Conservation (phyloP, 176 grass and related monocot genomes). For the Ensete glaucum region DNA sequence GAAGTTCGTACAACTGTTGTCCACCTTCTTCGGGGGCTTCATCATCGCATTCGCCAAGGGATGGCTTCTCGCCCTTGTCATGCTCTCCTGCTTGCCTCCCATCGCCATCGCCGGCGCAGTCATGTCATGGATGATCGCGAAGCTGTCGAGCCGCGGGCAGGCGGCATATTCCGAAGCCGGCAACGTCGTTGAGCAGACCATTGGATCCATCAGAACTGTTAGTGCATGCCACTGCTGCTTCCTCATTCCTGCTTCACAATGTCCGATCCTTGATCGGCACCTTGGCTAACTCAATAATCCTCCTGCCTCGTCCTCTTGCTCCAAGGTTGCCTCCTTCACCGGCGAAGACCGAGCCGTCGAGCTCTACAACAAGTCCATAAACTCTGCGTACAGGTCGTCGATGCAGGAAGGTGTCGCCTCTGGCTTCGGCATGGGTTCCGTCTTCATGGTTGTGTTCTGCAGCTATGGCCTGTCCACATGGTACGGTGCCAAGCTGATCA, state of each 20-base stretch:
- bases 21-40: slow-evolving; percentile 72
- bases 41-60: slow-evolving; percentile 67
- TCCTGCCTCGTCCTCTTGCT: neutral
- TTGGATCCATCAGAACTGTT: slow-evolving; percentile 72
- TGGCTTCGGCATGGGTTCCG: slow-evolving; percentile 47
- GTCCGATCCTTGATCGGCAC: neutral
- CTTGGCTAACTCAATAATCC: neutral
- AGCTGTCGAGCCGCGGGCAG: slow-evolving; percentile 45
- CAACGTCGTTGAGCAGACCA: slow-evolving; percentile 59
- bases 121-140: slow-evolving; percentile 39
- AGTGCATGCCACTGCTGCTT: slow-evolving; percentile 8
- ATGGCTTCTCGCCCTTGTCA: slow-evolving; percentile 77
- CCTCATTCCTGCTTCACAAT: neutral
- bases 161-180: slow-evolving; percentile 59
- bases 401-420: slow-evolving; percentile 37
- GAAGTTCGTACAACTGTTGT: slow-evolving; percentile 52
- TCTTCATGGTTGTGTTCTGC: slow-evolving; percentile 48
- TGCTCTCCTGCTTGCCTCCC: slow-evolving; percentile 61
- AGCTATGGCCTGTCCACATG: slow-evolving; percentile 68
- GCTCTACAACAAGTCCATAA: slow-evolving; percentile 53
- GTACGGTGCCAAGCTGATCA: slow-evolving; percentile 64
- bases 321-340: slow-evolving; percentile 70
- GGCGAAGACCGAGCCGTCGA: slow-evolving; percentile 53
- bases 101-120: slow-evolving; percentile 27
- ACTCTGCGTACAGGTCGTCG: slow-evolving; percentile 42